A percentile compares a stretch with the other conserved stretches of the same genome.
phyloP scores from a whole-genome alignment of 2,329 filamentous ascomycete genomes.

The Amylocarpus encephaloides region DNA sequence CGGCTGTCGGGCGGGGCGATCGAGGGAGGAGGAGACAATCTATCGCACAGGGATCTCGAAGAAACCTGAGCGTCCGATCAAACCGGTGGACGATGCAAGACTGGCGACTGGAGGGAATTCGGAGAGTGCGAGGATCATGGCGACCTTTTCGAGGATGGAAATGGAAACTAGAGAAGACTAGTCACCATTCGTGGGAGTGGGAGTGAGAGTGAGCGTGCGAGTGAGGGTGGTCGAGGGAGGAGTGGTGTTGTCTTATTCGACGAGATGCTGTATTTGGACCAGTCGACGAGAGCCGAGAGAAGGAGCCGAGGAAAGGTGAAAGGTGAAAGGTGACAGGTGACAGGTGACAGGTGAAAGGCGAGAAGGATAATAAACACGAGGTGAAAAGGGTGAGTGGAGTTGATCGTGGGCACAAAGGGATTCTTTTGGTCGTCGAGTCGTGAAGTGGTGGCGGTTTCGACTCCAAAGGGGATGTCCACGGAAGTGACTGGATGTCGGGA shows the following conservation, averaged over 20 bases:
- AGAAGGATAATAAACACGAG: conserved; percentile 19
- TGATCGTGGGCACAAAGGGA: conserved; percentile 19
- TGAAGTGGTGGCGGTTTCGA: conserved; percentile 10
- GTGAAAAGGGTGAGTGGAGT: conserved; percentile 29
- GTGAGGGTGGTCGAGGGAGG: conserved; percentile 1
- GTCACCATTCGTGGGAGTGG: conserved; percentile 26
- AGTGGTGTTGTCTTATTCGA: no score
- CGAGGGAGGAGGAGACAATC: conserved; percentile 36
- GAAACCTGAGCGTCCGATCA: conserved; percentile 48
- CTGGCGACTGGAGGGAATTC: conserved; percentile 53
- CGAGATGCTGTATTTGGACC: not conserved
- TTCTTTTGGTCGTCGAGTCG: conserved; percentile 10
- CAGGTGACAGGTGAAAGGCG: no score
- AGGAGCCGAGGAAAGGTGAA: conserved; percentile 9
- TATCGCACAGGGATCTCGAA: conserved; percentile 35
- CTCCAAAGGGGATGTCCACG: conserved; percentile 11
- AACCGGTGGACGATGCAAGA: conserved; percentile 55
- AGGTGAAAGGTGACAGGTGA: no score
- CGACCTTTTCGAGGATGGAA: conserved; percentile 34
- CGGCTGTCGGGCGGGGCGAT: conserved; percentile 37
- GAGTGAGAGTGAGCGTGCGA: conserved; percentile 6
- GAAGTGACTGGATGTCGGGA: conserved; percentile 12
- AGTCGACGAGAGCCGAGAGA: not conserved
- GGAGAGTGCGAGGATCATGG: conserved; percentile 53
- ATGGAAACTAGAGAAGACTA: conserved; percentile 26